Evolutionary conservation across 345 rosid genomes (phyloP).

Genomic region (Iberis pinnata): DNA sequence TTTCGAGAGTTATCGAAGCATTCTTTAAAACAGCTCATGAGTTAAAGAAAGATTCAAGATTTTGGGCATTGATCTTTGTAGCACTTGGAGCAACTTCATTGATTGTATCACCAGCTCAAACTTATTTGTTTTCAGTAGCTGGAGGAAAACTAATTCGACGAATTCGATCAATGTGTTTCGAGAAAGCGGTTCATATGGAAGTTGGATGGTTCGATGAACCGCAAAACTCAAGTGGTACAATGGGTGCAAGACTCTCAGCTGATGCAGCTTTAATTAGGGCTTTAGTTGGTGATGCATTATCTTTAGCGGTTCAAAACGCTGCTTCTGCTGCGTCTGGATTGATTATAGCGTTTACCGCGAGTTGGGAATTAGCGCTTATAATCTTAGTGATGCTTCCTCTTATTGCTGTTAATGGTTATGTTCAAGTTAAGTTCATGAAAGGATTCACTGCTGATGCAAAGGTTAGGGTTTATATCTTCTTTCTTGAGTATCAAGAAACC

Average conservation of each 20-base stretch:
- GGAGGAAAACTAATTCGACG: conserved; percentile 55
- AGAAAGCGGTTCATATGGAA: conserved; percentile 68
- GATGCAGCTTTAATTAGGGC: conserved; percentile 65
- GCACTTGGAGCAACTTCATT: conserved; percentile 44
- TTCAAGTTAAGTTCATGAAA: conserved; percentile 50
- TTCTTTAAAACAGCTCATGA: conserved; percentile 49
- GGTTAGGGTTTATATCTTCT: no score
- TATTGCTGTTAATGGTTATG: conserved; percentile 43
- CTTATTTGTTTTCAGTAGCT: conserved; percentile 56
- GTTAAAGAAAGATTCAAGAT: conserved; percentile 40
- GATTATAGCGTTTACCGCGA: conserved; percentile 57
- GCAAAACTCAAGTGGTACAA: conserved; percentile 58
- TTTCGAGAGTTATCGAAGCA: conserved; percentile 52
- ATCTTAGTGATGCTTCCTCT: conserved; percentile 57
- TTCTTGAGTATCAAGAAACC: no score
- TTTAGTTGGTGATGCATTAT: conserved; percentile 65
- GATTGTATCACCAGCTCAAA: conserved; percentile 39
- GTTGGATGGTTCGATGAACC: conserved; percentile 77
- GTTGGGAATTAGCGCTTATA: conserved; percentile 60
- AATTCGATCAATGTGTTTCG: conserved; percentile 54
- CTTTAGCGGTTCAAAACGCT: conserved; percentile 43
- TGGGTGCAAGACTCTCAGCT: conserved; percentile 71
- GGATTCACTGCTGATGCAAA: conserved; percentile 77
- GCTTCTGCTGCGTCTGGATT: conserved; percentile 51
- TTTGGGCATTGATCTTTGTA: conserved; percentile 61